Percentiles rank a stretch among this genome's conserved stretches.
Conservation (phyloP, 306 rosid genomes). For the Quercus ilex region DNA sequence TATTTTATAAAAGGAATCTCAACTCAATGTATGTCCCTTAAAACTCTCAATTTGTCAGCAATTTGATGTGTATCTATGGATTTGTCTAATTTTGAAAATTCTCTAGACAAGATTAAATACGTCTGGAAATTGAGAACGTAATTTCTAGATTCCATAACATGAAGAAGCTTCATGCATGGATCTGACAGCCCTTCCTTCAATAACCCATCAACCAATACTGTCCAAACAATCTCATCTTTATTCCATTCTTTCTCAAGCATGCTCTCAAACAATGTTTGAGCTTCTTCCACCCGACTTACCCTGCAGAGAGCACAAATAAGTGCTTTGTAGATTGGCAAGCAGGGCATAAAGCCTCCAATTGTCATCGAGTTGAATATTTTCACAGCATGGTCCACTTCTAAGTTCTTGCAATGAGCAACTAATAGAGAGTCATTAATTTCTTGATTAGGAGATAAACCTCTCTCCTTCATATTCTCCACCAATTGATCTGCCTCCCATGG, state of each 20-base stretch:
- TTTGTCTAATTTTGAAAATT: slow-evolving; percentile 23
- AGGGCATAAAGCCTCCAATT: slow-evolving; percentile 16
- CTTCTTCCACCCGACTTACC: slow-evolving; percentile 25
- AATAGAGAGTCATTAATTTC: slow-evolving; percentile 25
- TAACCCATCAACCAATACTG: slow-evolving; percentile 40
- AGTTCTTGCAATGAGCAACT: slow-evolving; percentile 27
- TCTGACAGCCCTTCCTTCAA: slow-evolving; percentile 33
- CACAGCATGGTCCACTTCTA: slow-evolving; percentile 33
- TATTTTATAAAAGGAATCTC: slow-evolving; percentile 4
- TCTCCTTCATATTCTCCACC: slow-evolving; percentile 30
- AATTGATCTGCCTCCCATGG: slow-evolving; percentile 30
- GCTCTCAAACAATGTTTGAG: slow-evolving; percentile 32
- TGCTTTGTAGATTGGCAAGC: slow-evolving; percentile 24
- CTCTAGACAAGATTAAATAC: slow-evolving; percentile 32
- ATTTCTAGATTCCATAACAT: slow-evolving; percentile 33
- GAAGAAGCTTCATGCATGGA: slow-evolving; percentile 37
- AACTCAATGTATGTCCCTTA: slow-evolving; percentile 14
- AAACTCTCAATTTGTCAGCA: slow-evolving; percentile 15
- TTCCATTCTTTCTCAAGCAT: slow-evolving; percentile 39
- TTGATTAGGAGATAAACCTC: slow-evolving; percentile 28
- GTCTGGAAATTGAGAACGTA: slow-evolving; percentile 28
- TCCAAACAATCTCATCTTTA: slow-evolving; percentile 48
- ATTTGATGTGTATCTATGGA: slow-evolving; percentile 21
- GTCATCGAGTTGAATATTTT: slow-evolving; percentile 29
- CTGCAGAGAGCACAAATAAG: slow-evolving; percentile 40